Conservation (phyloP, 2,329 filamentous ascomycete species). For the Sodiomyces alkalinus region DNA sequence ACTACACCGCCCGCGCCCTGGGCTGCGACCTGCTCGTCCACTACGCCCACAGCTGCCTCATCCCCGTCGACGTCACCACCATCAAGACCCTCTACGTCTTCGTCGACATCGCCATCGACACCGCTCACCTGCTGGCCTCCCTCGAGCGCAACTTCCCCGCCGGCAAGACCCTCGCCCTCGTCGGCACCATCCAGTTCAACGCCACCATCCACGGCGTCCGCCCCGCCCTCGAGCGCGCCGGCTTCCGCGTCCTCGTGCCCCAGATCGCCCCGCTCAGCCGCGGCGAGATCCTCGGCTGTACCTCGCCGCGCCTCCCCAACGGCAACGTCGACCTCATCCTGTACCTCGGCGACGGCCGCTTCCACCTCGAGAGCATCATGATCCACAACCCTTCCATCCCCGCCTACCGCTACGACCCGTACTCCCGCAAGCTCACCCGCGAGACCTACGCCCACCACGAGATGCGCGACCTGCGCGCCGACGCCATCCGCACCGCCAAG, state of each 20-base stretch:
- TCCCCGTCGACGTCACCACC: slow-evolving; percentile 89
- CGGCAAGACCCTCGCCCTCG: slow-evolving; percentile 78
- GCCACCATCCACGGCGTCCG: slow-evolving; percentile 82
- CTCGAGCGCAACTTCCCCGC: slow-evolving; percentile 76
- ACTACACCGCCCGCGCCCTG: slow-evolving; percentile 87
- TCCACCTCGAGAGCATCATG: slow-evolving; percentile 97
- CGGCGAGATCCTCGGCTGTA: slow-evolving; percentile 95
- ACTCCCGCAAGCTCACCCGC: slow-evolving; percentile 78
- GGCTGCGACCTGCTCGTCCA: slow-evolving; percentile 91
- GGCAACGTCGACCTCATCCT: slow-evolving; percentile 61
- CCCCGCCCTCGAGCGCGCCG: slow-evolving; percentile 62
- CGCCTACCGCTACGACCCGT: slow-evolving; percentile 93
- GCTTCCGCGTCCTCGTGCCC: slow-evolving; percentile 74
- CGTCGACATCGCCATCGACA: slow-evolving; percentile 94
- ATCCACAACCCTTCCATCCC: slow-evolving; percentile 89
- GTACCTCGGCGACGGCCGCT: slow-evolving; percentile 83
- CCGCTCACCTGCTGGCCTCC: slow-evolving; percentile 69
- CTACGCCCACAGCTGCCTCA: slow-evolving; percentile 92
- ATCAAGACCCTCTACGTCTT: slow-evolving; percentile 98
- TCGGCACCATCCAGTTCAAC: slow-evolving; percentile 98
- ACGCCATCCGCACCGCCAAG: slow-evolving; percentile 63
- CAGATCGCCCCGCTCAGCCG: slow-evolving; percentile 88
- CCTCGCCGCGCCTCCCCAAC: slow-evolving; percentile 56
- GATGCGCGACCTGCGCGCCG: slow-evolving; percentile 66
- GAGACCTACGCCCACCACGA: slow-evolving; percentile 87